Percentiles rank a stretch among this genome's conserved stretches.
Evolutionary conservation across 129 eudicot genomes (phyloP).

Genomic region (Erigeron canadensis): DNA sequence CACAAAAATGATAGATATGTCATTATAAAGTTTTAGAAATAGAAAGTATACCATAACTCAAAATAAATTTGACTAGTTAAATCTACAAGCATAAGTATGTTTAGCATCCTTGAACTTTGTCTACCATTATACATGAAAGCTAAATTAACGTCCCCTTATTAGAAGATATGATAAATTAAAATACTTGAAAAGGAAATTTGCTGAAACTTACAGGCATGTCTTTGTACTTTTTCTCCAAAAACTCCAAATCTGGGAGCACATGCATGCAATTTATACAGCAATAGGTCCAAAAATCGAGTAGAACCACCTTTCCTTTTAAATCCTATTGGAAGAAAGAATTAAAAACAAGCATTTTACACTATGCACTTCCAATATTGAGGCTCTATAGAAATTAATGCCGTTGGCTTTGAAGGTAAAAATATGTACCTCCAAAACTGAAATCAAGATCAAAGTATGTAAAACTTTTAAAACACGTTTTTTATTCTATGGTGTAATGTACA

Average conservation of each 20-base stretch:
- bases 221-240: constrained; percentile 86
- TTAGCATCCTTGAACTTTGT: background rate
- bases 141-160: background rate
- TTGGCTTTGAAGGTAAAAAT: constrained; percentile 1
- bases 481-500: background rate
- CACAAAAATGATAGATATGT: background rate
- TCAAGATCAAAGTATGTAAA: constrained; percentile 6
- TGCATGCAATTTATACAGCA: constrained; percentile 99
- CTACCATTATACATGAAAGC: background rate
- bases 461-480: background rate
- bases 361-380: constrained; percentile 5
- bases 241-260: constrained; percentile 95
- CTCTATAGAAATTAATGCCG: background rate
- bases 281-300: constrained; percentile 97
- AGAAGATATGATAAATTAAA: background rate
- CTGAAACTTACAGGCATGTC: constrained; percentile 79
- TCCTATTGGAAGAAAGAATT: constrained; percentile 48
- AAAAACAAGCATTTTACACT: background rate
- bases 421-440: constrained; percentile 6
- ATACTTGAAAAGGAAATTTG: constrained; percentile 20
- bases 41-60: background rate
- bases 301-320: constrained; percentile 92
- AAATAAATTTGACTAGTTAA: constrained; percentile 8
- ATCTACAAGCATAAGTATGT: background rate
- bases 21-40: background rate